Percentiles rank a stretch among this genome's conserved stretches.
Evolutionary conservation across 78 protist genomes (phyloP).

Genomic region (Andalucia godoyi): DNA sequence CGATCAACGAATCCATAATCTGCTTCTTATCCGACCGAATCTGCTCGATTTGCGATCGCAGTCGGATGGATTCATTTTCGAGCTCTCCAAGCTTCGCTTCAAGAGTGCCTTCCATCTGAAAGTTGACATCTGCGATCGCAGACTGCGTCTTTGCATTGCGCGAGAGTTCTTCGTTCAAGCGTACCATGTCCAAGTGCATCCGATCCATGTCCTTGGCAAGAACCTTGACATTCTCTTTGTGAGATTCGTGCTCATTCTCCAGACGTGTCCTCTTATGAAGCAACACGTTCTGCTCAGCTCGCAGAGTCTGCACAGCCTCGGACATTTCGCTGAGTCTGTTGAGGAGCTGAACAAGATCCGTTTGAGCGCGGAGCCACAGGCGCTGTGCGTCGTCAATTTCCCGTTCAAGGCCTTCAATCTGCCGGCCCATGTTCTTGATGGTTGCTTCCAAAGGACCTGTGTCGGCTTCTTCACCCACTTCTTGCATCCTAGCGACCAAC

Average conservation of each 20-base stretch:
- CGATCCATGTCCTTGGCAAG: not conserved
- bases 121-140: slow-evolving; percentile 14
- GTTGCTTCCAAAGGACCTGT: slow-evolving; percentile 59
- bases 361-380: slow-evolving; percentile 22
- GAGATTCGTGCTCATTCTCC: not conserved
- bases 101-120: slow-evolving; percentile 9
- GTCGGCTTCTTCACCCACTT: slow-evolving; percentile 11
- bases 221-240: not conserved
- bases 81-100: not conserved
- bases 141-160: not conserved
- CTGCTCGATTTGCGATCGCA: slow-evolving; percentile 10
- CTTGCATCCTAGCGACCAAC: slow-evolving; percentile 7
- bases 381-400: slow-evolving; percentile 16
- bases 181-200: slow-evolving; percentile 14
- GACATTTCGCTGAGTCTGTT: not conserved
- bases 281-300: slow-evolving; percentile 3
- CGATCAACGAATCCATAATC: slow-evolving; percentile 12
- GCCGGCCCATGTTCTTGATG: slow-evolving; percentile 20
- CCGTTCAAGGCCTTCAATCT: not conserved
- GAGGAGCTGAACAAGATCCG: slow-evolving; percentile 17
- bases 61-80: slow-evolving; percentile 19
- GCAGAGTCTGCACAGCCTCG: slow-evolving; percentile 1
- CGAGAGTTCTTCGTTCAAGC: slow-evolving; percentile 12
- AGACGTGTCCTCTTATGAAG: slow-evolving; percentile 3
- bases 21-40: slow-evolving; percentile 16